Percentiles rank a stretch among this genome's conserved stretches.
Conservation (phyloP, 1,284 basidiomycete species). For the Xanthoconium separans region DNA sequence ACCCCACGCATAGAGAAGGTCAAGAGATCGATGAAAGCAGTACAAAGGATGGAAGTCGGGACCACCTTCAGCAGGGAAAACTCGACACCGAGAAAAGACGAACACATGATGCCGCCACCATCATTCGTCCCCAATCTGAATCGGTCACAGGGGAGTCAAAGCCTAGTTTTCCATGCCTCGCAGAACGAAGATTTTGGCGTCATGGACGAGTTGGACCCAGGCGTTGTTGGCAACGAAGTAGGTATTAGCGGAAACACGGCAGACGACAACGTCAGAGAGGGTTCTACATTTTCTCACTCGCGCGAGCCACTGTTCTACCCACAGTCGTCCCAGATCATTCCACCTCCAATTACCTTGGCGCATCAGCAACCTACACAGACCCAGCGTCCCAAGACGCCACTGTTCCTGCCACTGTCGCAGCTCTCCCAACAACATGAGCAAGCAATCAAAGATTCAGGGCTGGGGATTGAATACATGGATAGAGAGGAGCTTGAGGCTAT, state of each 20-base stretch:
- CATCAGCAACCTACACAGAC: constrained; percentile 8
- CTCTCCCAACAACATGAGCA: constrained; percentile 52
- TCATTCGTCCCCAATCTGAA: constrained; percentile 18
- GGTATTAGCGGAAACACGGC: background rate
- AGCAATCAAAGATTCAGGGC: constrained; percentile 53
- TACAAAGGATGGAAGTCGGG: constrained; percentile 44
- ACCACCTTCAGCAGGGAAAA: constrained; percentile 16
- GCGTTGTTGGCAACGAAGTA: background rate
- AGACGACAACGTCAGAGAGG: background rate
- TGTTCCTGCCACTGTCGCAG: constrained; percentile 66
- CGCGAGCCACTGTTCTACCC: constrained; percentile 30
- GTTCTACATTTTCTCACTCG: background rate
- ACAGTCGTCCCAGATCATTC: constrained; percentile 22
- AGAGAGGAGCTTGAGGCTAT: constrained; percentile 60
- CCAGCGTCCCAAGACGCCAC: constrained; percentile 43
- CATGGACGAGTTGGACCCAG: constrained; percentile 9
- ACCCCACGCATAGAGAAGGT: constrained; percentile 35
- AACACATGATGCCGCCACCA: constrained; percentile 32
- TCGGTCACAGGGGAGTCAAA: constrained; percentile 9
- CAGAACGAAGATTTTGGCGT: constrained; percentile 18
- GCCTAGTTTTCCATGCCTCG: constrained; percentile 15
- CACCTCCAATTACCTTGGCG: constrained; percentile 48
- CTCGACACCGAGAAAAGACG: constrained; percentile 16
- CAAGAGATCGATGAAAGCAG: constrained; percentile 60
- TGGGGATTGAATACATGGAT: constrained; percentile 65